Evolutionary conservation across 345 rosid genomes (phyloP), one percentile per base, ranked within the genome.

Genomic region (Mangifera indica): DNA sequence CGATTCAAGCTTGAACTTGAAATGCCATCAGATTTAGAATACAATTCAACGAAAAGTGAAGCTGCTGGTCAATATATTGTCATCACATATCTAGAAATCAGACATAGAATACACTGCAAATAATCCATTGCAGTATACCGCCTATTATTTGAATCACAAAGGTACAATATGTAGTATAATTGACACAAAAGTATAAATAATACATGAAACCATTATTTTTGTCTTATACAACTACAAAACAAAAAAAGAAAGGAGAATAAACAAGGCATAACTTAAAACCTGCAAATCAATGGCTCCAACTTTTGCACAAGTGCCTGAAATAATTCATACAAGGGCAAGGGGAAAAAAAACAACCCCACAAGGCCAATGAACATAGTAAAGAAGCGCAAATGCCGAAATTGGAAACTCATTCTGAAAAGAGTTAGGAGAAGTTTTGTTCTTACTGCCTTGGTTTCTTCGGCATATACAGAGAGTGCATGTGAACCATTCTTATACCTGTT

Each of bases 401-500:
- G 13, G 15, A 4, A 25, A 13, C 53, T 66, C 63, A 18, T 71
- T 57, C 17, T 14, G 42, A 57, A 26, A 70, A 10, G 54, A 56
- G 62, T 51, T 59, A 66, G 72, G 49, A 71, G 72, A 62, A 66
- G 66, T 44, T 45, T 51, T 18, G 25, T 52, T 61, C 73, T 69
- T 60, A 65, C 45, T 24, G 72, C 70, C 58, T 48, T 54, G 58
- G 20, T 51, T 70, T 66, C 57, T 75, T 52, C 79, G 78, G 70
- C 76, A 74, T 72, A 76, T 71, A 60, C 34, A 72, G 15, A 25
- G 51, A n/a, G 34, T 46, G 24, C 48, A 3, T 25, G 5, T 56
- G 12, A n/a, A 61, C 37, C 55, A 34, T 51, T 63, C 40, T 86
- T 84, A 87, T 58, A 82, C 89, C 57, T 84, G 87, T 40, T 96